Base-by-base conservation (phyloP, 495 filamentous ascomycete genomes). In the Aspergillus sclerotiicarbonarius region DNA sequence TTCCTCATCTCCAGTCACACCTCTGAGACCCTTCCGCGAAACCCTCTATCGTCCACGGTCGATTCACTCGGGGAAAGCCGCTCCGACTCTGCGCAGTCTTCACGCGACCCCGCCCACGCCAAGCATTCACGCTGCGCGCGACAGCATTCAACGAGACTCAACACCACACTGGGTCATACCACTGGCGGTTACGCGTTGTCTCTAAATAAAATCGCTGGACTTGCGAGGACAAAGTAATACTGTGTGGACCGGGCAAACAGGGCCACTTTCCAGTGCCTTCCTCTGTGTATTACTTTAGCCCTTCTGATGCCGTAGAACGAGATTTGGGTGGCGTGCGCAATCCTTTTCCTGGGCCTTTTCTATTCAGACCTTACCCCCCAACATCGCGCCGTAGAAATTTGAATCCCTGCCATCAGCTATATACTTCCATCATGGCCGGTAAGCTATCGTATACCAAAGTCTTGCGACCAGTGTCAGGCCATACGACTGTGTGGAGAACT, bases 281-380 rank as follows among this genome's bases (percentile, higher is more conserved):
- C 61, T 63, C 70, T 72, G 66, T 71, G 72, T 78, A 75, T 75
- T 73, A 70, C 71, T 69, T 67, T 71, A 75, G 68, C 68, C 64
- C 67, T 64, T 51, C 69, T 72, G 71, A 69, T 74, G 67, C 63
- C 65, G 76, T 79, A 79, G 75, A 74, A 69, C 64, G 64, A 69
- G 59, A 64, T 65, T 59, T 71, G 67, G 62, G 69, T 68, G 62
- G 63, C 67, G 64, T 56, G 62, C 57, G 59, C 62, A 60, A 61
- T 58, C 51, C n/a, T 62, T 56, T 48, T 60, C 58, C 51, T 39
- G 35, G 59, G 55, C 51, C 31, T 54, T 50, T 50, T 50, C 13
- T 32, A 50, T 50, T 25, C 12, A 7, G 47, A 53, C 43, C 48
- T 33, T 33, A 53, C 20, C 63, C 58, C 58, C 37, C 62, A 65